Evolutionary conservation across 2,329 filamentous ascomycete genomes (phyloP).

Genomic region (Emydomyces testavorans): DNA sequence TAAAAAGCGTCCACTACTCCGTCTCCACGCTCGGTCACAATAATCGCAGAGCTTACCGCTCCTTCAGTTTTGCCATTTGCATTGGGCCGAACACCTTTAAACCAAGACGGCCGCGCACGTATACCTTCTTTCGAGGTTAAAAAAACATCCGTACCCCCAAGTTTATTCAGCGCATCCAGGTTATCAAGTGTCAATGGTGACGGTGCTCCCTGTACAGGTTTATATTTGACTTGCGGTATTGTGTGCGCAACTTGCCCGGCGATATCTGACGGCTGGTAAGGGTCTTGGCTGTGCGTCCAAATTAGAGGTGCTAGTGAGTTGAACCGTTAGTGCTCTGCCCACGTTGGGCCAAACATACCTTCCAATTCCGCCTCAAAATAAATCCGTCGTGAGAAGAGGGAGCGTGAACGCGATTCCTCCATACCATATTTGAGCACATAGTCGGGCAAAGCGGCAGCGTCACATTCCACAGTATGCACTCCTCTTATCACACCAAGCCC

Average conservation of each 20-base stretch:
- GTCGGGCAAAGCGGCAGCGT: constrained; percentile 26
- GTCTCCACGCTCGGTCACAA: constrained; percentile 47
- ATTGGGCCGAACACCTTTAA: constrained; percentile 45
- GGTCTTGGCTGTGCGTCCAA: constrained; percentile 40
- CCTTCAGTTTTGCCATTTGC: constrained; percentile 40
- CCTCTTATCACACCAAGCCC: not conserved
- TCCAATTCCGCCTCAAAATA: not conserved
- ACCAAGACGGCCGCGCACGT: constrained; percentile 37
- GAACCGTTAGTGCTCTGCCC: not conserved
- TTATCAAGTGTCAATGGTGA: constrained; percentile 38
- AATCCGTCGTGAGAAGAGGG: not conserved
- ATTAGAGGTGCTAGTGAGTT: constrained; percentile 38
- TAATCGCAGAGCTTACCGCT: constrained; percentile 42
- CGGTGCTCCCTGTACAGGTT: constrained; percentile 28
- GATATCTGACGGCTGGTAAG: constrained; percentile 42
- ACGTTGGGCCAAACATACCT: not conserved
- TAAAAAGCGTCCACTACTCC: constrained; percentile 49
- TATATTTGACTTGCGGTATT: constrained; percentile 36
- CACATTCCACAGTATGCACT: not conserved
- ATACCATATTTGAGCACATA: constrained; percentile 40
- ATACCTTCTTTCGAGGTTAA: constrained; percentile 42
- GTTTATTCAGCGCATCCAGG: constrained; percentile 37
- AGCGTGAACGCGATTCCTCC: constrained; percentile 2
- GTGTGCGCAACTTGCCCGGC: constrained; percentile 38
- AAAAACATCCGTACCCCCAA: constrained; percentile 38